Evolutionary conservation across 306 rosid genomes (phyloP), one percentile per base, ranked within the genome.

Genomic region (Acacia melanoxylon): DNA sequence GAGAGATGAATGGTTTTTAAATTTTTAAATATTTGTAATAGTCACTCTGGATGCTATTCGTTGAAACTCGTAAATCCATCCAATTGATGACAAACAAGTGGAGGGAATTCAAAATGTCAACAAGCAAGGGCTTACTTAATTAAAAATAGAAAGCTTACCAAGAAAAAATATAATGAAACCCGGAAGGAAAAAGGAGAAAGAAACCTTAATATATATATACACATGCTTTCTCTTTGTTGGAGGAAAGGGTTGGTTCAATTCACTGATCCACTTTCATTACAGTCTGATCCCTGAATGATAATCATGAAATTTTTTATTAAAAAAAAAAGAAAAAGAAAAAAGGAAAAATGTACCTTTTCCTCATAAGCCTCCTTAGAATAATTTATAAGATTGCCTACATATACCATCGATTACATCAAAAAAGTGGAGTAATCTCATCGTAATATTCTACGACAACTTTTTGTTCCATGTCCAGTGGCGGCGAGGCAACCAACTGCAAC

Each of bases 341-440:
- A 10, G 17, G 72, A 24, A 37, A 8, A 45, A 85, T 42, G 44
- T 86, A 90, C 94, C 97, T 93, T 40, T 97, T 35, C 89, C 19
- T 91, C 97, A 65, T 90, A 90, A 68, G 92, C 91, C 81, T 90
- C 97, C 73, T 91, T 91, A 68, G 94, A 91, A 75, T 90, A 92
- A 37, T 75, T 83, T 76, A 42, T 88, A 90, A 19, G 97, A 91
- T 82, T 89, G 93, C 63, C 98, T 86, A 72, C 89, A 37, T 37
- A 37, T 37, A 74, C 89, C 93, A 72, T 91, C 94, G 49, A 89
- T 90, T 77, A 91, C 80, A 59, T 90, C 90, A 3, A 59, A 90
- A 81, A 81, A 89, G 84, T 1, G 94, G 91, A 73, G 80, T 89
- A 83, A 90, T 88, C 81, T 91, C 93, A 69, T 91, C 94, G 61